These are phyloP conservation scores for Suhomyces bokatorum DNA, from an alignment of 1,139 yeast species.

Conservation along the genomic window DNA sequence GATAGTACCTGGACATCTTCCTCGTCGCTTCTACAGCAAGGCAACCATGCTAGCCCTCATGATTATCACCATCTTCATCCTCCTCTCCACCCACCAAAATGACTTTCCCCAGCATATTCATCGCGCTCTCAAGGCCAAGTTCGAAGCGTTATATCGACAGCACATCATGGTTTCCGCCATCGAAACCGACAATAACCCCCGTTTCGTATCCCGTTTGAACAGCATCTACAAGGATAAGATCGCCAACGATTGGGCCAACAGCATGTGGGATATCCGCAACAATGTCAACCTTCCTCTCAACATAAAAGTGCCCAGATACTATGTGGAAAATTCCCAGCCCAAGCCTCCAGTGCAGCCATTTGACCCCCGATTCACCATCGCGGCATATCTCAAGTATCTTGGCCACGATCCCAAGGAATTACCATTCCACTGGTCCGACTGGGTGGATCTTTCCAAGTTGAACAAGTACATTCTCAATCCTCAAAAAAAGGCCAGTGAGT, in stretches of 20 bases:
- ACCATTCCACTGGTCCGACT: constrained; percentile 46
- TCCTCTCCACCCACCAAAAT: constrained; percentile 1
- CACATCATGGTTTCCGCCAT: constrained; percentile 1
- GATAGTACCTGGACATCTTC: constrained; percentile 8
- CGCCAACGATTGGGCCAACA: constrained; percentile 20
- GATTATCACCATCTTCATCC: background rate
- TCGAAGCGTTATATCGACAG: constrained; percentile 2
- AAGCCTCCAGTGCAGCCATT: constrained; percentile 21
- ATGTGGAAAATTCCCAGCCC: background rate
- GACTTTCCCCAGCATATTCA: constrained; percentile 3
- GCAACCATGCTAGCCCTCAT: constrained; percentile 2
- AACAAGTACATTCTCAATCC: constrained; percentile 25
- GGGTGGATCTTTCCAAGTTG: constrained; percentile 38
- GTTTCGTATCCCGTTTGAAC: constrained; percentile 9
- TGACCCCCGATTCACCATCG: constrained; percentile 27
- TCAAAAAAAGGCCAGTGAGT: constrained; percentile 13
- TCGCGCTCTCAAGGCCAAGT: constrained; percentile 3
- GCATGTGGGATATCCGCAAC: constrained; percentile 31
- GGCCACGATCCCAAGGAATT: constrained; percentile 20
- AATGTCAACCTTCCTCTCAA: constrained; percentile 6
- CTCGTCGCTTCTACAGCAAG: constrained; percentile 7
- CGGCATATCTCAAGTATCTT: constrained; percentile 18
- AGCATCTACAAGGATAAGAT: constrained; percentile 2
- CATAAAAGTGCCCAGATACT: constrained; percentile 9
- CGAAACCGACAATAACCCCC: constrained; percentile 8